Percentiles rank a stretch among this genome's conserved stretches.
Conservation (phyloP, 192 early-diverging fungal species). For the Coemansia brasiliensis region DNA sequence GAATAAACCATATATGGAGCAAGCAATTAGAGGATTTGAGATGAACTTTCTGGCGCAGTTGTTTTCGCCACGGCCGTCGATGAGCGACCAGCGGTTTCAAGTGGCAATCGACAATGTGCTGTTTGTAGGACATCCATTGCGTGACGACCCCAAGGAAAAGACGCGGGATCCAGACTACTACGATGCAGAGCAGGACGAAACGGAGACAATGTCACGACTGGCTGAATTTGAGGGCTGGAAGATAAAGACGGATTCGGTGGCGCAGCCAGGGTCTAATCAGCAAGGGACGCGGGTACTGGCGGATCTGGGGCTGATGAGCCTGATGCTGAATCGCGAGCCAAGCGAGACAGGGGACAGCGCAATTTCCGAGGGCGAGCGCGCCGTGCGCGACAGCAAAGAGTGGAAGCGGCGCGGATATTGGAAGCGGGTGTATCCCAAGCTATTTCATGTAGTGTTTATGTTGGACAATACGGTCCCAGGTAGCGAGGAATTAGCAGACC, state of each 20-base stretch:
- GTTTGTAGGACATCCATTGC: slow-evolving; percentile 77
- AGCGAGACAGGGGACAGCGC: slow-evolving; percentile 52
- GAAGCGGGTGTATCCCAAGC: slow-evolving; percentile 35
- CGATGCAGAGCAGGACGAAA: slow-evolving; percentile 60
- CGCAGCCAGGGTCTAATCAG: slow-evolving; percentile 20
- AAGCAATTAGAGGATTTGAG: slow-evolving; percentile 68
- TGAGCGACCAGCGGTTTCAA: slow-evolving; percentile 84
- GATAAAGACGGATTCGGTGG: slow-evolving; percentile 29
- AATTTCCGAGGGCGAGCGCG: slow-evolving; percentile 51
- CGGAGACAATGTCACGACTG: slow-evolving; percentile 47
- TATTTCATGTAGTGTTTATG: slow-evolving; percentile 55
- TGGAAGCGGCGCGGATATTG: slow-evolving; percentile 51
- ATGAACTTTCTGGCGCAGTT: slow-evolving; percentile 75
- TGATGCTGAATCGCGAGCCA: slow-evolving; percentile 52
- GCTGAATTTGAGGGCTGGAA: slow-evolving; percentile 47
- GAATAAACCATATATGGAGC: slow-evolving; percentile 14
- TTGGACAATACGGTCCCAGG: slow-evolving; percentile 47
- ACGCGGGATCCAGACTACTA: slow-evolving; percentile 63
- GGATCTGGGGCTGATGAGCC: slow-evolving; percentile 46
- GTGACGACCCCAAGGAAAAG: slow-evolving; percentile 53
- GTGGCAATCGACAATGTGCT: slow-evolving; percentile 81
- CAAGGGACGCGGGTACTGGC: slow-evolving; percentile 44
- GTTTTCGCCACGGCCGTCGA: slow-evolving; percentile 80
- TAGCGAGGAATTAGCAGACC: slow-evolving; percentile 41
- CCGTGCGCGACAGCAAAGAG: slow-evolving; percentile 54